These are phyloP conservation scores for Alternaria triticimaculans DNA, from an alignment of 2,329 filamentous ascomycete genomes.

Conservation along the genomic window DNA sequence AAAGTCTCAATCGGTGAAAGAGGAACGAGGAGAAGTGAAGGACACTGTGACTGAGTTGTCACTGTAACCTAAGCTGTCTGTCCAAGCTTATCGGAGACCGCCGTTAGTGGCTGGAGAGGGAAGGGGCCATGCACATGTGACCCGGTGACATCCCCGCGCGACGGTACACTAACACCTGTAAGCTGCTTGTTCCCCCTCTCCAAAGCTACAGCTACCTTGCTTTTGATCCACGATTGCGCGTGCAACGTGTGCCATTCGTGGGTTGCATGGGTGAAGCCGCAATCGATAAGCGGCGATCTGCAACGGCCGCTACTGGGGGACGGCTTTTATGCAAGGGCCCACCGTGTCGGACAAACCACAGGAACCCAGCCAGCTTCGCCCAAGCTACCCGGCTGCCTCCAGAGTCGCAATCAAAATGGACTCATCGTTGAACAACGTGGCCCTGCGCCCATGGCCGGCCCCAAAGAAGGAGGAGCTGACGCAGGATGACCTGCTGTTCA, in stretches of 20 bases:
- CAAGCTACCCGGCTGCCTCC: not conserved
- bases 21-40: constrained; percentile 7
- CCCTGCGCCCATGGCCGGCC: constrained; percentile 69
- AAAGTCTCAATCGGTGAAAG: not conserved
- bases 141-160: constrained; percentile 11
- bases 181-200: not conserved
- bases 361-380: constrained; percentile 11
- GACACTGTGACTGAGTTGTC: constrained; percentile 20
- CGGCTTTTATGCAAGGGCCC: constrained; percentile 27
- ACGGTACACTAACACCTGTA: constrained; percentile 2
- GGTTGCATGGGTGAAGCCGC: constrained; percentile 7
- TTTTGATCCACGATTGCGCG: not conserved
- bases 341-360: constrained; percentile 11
- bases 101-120: constrained; percentile 30
- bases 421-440: constrained; percentile 54
- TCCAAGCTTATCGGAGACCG: constrained; percentile 34
- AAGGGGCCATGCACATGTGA: constrained; percentile 27
- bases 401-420: constrained; percentile 27
- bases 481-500: constrained; percentile 64
- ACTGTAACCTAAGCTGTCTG: constrained; percentile 24
- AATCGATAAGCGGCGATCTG: constrained; percentile 21
- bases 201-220: not conserved
- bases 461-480: constrained; percentile 59
- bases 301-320: constrained; percentile 19
- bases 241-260: constrained; percentile 1